These are phyloP conservation scores for Sarocladiaceae sp. DNA, from an alignment of 2,329 filamentous ascomycete species.

Conservation along the genomic window DNA sequence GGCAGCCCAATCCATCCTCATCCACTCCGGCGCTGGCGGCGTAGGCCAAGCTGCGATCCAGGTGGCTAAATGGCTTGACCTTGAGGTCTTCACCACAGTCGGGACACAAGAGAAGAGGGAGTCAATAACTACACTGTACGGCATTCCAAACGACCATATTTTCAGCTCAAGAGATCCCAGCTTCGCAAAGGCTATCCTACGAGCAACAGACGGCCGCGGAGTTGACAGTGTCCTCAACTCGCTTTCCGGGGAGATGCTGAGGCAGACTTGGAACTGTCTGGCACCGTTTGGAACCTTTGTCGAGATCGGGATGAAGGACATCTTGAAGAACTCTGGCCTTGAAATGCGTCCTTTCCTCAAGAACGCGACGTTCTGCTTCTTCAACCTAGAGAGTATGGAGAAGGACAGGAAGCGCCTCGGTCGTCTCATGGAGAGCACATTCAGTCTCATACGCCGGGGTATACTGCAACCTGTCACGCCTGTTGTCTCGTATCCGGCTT, in stretches of 20 bases:
- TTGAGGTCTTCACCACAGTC: slow-evolving; percentile 13
- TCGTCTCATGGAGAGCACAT: slow-evolving; percentile 14
- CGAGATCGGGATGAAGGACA: slow-evolving; percentile 36
- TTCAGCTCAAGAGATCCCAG: slow-evolving; percentile 15
- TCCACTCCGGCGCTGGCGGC: slow-evolving; percentile 18
- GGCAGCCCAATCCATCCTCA: slow-evolving; percentile 21
- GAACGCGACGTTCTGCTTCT: slow-evolving; percentile 39
- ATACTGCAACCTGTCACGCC: slow-evolving; percentile 29
- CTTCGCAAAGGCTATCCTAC: slow-evolving; percentile 15
- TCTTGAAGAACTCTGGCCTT: slow-evolving; percentile 28
- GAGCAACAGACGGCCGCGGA: slow-evolving; percentile 38
- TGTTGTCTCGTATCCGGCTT: too few species aligned
- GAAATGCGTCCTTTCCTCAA: slow-evolving; percentile 43
- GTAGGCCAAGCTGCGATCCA: slow-evolving; percentile 26
- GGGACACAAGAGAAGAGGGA: slow-evolving; percentile 27
- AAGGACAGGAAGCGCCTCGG: slow-evolving; percentile 28
- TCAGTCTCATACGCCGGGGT: slow-evolving; percentile 17
- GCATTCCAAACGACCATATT: slow-evolving; percentile 26
- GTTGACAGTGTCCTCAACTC: slow-evolving; percentile 63
- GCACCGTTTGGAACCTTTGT: slow-evolving; percentile 39
- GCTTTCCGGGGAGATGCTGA: slow-evolving; percentile 33
- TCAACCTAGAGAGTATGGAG: slow-evolving; percentile 31
- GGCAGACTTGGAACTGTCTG: slow-evolving; percentile 38
- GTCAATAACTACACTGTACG: slow-evolving; percentile 29
- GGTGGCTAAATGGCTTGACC: slow-evolving; percentile 18